Conservation (phyloP, 208 protist genomes). For the Crithidia thermophila region DNA sequence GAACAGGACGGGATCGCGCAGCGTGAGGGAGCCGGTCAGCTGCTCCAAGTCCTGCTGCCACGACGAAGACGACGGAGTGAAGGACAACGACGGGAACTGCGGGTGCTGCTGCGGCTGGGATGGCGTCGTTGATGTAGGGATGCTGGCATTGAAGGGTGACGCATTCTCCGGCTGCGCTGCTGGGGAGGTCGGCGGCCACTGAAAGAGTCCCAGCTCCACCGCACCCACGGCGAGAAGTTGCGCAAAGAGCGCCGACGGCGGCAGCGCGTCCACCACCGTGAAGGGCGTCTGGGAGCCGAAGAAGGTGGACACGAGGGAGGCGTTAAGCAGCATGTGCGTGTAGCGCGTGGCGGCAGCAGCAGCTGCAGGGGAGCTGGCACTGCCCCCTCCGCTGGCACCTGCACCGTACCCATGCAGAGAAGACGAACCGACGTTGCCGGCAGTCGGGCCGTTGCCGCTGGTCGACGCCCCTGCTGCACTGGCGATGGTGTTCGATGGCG, state of each 20-base stretch:
- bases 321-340: slow-evolving; percentile 41
- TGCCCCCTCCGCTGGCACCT: neutral
- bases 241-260: slow-evolving; percentile 50
- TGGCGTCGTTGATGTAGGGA: neutral
- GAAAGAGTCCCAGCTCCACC: slow-evolving; percentile 53
- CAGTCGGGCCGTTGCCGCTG: neutral
- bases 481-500: neutral
- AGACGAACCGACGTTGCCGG: too few relatives aligned
- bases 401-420: neutral
- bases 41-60: slow-evolving; percentile 34
- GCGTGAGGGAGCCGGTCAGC: slow-evolving; percentile 7
- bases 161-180: too few relatives aligned
- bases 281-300: slow-evolving; percentile 80
- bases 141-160: neutral
- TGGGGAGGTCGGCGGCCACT: neutral
- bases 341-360: slow-evolving; percentile 18
- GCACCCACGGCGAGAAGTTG: slow-evolving; percentile 72
- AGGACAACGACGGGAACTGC: neutral
- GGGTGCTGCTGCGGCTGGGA: neutral
- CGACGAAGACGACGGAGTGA: slow-evolving; percentile 9
- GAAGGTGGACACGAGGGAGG: slow-evolving; percentile 52
- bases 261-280: slow-evolving; percentile 50
- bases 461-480: neutral
- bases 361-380: neutral
- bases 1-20: slow-evolving; percentile 27